These are phyloP conservation scores for Brassica juncea DNA, from an alignment of 345 rosid genomes.

Conservation along the genomic window DNA sequence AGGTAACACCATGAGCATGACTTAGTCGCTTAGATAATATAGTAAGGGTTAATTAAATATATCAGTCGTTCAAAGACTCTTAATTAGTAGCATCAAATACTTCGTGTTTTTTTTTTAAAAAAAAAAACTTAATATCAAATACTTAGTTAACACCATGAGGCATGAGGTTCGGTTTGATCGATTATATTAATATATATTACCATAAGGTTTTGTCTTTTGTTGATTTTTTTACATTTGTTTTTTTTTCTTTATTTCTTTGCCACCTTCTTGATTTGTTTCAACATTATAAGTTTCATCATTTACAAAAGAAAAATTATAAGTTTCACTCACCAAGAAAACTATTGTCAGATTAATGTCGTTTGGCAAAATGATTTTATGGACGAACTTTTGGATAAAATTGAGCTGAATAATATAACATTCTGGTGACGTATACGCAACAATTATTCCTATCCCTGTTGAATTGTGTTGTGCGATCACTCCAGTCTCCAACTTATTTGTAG, in stretches of 20 bases:
- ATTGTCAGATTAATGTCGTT: conserved; percentile 14
- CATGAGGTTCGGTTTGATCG: not conserved
- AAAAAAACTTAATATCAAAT: too few species aligned
- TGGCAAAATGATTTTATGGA: conserved; percentile 15
- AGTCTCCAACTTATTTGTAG: not conserved
- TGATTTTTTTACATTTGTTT: not conserved
- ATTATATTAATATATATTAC: not conserved
- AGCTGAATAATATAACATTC: conserved; percentile 10
- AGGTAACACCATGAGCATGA: not conserved
- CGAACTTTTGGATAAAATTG: conserved; percentile 23
- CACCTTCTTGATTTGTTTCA: conserved; percentile 12
- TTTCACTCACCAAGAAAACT: not conserved
- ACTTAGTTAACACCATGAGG: not conserved
- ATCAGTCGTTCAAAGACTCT: too few species aligned
- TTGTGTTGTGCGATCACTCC: not conserved
- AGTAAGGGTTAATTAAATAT: too few species aligned
- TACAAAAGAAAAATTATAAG: not conserved
- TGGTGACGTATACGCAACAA: conserved; percentile 9
- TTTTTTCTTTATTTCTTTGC: not conserved
- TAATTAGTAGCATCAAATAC: too few species aligned
- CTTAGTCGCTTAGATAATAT: too few species aligned
- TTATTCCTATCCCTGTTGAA: not conserved
- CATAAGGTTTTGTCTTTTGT: not conserved
- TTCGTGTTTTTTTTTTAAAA: too few species aligned
- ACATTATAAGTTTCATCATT: not conserved